phyloP scores from a whole-genome alignment of 1,284 basidiomycete genomes.

The Xerocomus nothofagi region DNA sequence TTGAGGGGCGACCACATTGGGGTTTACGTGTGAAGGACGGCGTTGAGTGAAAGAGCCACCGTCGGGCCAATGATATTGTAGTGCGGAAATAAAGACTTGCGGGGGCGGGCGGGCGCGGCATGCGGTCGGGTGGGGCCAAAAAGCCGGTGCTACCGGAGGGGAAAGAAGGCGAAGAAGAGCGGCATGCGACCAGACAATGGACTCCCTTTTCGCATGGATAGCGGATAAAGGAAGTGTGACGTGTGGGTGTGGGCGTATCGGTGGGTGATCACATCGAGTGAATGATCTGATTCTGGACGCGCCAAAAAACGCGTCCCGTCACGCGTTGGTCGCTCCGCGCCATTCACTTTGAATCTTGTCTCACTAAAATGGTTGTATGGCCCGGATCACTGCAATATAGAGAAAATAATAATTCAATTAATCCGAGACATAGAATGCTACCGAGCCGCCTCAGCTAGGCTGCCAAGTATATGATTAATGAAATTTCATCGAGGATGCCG shows the following conservation, averaged over 20 bases:
- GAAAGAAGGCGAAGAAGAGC: conserved; percentile 16
- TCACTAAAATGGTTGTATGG: conserved; percentile 11
- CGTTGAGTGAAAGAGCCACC: conserved; percentile 10
- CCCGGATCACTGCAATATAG: neutral
- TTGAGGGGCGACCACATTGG: conserved; percentile 18
- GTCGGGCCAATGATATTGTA: conserved; percentile 9
- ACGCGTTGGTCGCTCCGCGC: conserved; percentile 24
- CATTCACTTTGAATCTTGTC: conserved; percentile 16
- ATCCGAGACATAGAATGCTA: conserved; percentile 15
- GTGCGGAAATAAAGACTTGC: conserved; percentile 29
- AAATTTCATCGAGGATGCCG: conserved; percentile 16
- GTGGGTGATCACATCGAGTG: conserved; percentile 13
- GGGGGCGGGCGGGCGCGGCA: conserved; percentile 21
- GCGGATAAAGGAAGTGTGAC: conserved; percentile 21
- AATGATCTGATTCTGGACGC: conserved; percentile 25
- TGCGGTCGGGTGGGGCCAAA: conserved; percentile 28
- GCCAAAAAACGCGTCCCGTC: conserved; percentile 29
- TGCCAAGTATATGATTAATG: conserved; percentile 9
- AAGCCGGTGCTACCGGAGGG: conserved; percentile 24
- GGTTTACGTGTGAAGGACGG: conserved; percentile 29
- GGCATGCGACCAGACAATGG: conserved; percentile 30
- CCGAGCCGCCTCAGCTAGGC: conserved; percentile 12
- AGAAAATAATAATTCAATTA: conserved; percentile 6
- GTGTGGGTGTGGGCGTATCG: conserved; percentile 11
- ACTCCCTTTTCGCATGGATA: conserved; percentile 15